phyloP scores from a whole-genome alignment of 108 stramenopile genomes.

The Conticribra weissflogii region DNA sequence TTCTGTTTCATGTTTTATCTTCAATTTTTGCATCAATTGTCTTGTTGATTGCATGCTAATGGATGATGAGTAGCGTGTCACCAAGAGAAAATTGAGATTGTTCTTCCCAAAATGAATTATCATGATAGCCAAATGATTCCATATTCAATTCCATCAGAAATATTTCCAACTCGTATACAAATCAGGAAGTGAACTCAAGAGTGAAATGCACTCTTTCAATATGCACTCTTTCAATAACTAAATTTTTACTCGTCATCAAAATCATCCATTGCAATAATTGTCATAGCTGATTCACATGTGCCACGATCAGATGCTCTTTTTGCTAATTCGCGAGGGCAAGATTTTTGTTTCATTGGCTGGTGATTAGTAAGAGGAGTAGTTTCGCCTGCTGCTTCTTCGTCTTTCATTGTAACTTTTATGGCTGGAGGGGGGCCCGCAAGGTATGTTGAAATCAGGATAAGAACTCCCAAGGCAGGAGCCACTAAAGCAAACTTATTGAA shows the following conservation, averaged over 20 bases:
- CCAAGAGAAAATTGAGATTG: too few species aligned
- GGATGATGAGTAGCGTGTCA: too few species aligned
- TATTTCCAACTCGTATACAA: too few species aligned
- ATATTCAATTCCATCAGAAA: too few species aligned
- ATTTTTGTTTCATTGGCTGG: not conserved
- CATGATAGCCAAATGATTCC: too few species aligned
- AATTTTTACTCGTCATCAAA: conserved; percentile 1
- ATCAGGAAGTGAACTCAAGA: too few species aligned
- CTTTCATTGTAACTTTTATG: not conserved
- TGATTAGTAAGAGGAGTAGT: not conserved
- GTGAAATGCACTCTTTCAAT: too few species aligned
- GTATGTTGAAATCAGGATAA: conserved; percentile 17
- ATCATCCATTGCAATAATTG: not conserved
- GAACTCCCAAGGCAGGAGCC: conserved; percentile 25
- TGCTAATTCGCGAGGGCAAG: not conserved
- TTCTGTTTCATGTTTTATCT: too few species aligned
- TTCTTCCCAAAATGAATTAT: too few species aligned
- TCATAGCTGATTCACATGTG: not conserved
- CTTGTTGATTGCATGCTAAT: too few species aligned
- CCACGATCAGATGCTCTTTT: not conserved
- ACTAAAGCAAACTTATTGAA: conserved; percentile 49
- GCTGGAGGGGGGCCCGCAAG: conserved; percentile 13
- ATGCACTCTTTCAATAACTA: too few species aligned
- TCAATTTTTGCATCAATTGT: too few species aligned
- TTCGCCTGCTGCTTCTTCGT: not conserved